A percentile compares a stretch with the other conserved stretches of the same genome.
Conservation (phyloP, 2,329 filamentous ascomycete species). For the Exutisphaerella laricina region DNA sequence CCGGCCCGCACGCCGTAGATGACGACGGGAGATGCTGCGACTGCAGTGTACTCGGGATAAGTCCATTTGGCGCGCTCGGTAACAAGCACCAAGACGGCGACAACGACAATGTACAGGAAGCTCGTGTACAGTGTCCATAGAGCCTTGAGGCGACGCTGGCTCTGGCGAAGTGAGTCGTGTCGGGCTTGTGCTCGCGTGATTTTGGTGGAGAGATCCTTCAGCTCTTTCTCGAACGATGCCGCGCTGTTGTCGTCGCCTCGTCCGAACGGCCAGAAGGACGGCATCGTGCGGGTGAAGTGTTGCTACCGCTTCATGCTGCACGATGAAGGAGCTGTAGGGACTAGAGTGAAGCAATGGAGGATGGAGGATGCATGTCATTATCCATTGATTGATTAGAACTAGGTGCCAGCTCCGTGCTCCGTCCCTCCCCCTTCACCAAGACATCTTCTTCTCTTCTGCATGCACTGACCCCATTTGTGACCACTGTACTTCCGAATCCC, state of each 20-base stretch:
- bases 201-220: slow-evolving; percentile 74
- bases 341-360: no score
- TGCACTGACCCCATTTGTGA: no score
- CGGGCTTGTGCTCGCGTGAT: slow-evolving; percentile 68
- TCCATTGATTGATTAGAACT: no score
- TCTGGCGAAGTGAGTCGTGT: slow-evolving; percentile 67
- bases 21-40: slow-evolving; percentile 65
- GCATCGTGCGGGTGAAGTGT: slow-evolving; percentile 50
- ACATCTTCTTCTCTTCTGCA: no score
- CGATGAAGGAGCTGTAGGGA: no score
- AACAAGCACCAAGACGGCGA: slow-evolving; percentile 74
- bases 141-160: slow-evolving; percentile 71
- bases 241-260: slow-evolving; percentile 80
- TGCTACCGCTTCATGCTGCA: slow-evolving; percentile 9
- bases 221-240: slow-evolving; percentile 86
- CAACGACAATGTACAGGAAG: slow-evolving; percentile 84
- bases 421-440: no score
- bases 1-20: slow-evolving; percentile 69
- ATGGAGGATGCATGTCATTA: no score
- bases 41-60: slow-evolving; percentile 67
- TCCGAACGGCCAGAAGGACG: slow-evolving; percentile 84
- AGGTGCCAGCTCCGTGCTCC: no score
- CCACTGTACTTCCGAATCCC: no score
- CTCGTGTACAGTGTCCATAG: slow-evolving; percentile 86
- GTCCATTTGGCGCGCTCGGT: slow-evolving; percentile 78